These are phyloP conservation scores for Lathyrus oleraceus DNA, from an alignment of 306 rosid species.

Conservation along the genomic window DNA sequence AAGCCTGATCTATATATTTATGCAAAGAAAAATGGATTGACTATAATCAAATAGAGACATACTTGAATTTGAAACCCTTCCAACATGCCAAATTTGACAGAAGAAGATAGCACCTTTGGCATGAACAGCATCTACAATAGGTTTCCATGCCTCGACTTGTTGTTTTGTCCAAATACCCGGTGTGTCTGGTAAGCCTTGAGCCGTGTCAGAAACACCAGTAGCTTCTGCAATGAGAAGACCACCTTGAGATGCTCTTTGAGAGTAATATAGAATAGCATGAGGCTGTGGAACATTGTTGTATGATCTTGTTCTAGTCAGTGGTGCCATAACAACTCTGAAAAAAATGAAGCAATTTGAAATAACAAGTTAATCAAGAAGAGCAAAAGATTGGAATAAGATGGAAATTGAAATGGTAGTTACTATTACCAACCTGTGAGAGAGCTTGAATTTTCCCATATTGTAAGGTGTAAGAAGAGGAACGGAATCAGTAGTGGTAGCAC, in stretches of 20 bases:
- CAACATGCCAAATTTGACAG: slow-evolving; percentile 61
- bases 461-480: neutral
- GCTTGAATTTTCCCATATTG: neutral
- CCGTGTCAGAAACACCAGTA: slow-evolving; percentile 30
- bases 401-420: too few relatives aligned
- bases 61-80: slow-evolving; percentile 45
- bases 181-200: slow-evolving; percentile 38
- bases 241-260: slow-evolving; percentile 21
- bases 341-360: too few relatives aligned
- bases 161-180: slow-evolving; percentile 57
- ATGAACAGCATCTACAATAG: slow-evolving; percentile 56
- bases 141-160: slow-evolving; percentile 59
- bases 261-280: too few relatives aligned
- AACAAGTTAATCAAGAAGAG: too few relatives aligned
- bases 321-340: too few relatives aligned
- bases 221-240: slow-evolving; percentile 42
- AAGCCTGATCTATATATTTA: too few relatives aligned
- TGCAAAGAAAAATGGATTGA: too few relatives aligned
- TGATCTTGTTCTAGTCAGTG: too few relatives aligned
- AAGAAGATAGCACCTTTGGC: slow-evolving; percentile 53
- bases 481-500: neutral
- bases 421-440: neutral
- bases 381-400: too few relatives aligned
- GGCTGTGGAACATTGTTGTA: too few relatives aligned
- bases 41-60: neutral